Conservation (phyloP, 1,284 basidiomycete genomes). For the Ustilago lituana region DNA sequence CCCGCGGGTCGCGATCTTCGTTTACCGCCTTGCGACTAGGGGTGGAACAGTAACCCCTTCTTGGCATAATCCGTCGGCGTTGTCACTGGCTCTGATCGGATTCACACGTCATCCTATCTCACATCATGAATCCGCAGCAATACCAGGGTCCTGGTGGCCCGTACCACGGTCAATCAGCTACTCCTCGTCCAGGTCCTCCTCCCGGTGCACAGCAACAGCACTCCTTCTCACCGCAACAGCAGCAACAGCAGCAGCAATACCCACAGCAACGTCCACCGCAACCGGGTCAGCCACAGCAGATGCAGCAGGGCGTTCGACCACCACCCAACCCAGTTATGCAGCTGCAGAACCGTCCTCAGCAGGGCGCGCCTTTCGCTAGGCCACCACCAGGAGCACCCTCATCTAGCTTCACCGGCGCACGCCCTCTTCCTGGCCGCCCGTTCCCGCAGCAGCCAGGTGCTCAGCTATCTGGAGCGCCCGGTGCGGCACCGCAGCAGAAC, state of each 20-base stretch:
- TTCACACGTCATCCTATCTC: too few species aligned
- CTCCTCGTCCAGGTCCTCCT: slow-evolving; percentile 23
- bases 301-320: slow-evolving; percentile 21
- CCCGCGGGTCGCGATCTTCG: too few species aligned
- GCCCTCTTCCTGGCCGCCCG: slow-evolving; percentile 31
- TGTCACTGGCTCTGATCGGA: too few species aligned
- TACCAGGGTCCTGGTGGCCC: slow-evolving; percentile 14
- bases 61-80: too few species aligned
- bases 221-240: slow-evolving; percentile 29
- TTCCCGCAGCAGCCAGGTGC: slow-evolving; percentile 25
- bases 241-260: slow-evolving; percentile 32
- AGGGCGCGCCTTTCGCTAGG: slow-evolving; percentile 25
- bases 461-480: slow-evolving; percentile 1
- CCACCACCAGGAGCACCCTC: slow-evolving; percentile 14
- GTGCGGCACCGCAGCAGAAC: slow-evolving; percentile 5
- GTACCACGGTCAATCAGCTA: slow-evolving; percentile 22
- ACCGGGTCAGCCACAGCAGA: slow-evolving; percentile 15
- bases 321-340: slow-evolving; percentile 23
- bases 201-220: slow-evolving; percentile 14
- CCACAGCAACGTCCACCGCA: slow-evolving; percentile 22
- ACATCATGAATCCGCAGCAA: slow-evolving; percentile 28
- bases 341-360: slow-evolving; percentile 32
- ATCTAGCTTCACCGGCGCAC: slow-evolving; percentile 16
- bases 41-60: too few species aligned
- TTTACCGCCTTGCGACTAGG: too few species aligned